Conservation (phyloP, 2,329 filamentous ascomycete species). For the Rhynchosporium agropyri region DNA sequence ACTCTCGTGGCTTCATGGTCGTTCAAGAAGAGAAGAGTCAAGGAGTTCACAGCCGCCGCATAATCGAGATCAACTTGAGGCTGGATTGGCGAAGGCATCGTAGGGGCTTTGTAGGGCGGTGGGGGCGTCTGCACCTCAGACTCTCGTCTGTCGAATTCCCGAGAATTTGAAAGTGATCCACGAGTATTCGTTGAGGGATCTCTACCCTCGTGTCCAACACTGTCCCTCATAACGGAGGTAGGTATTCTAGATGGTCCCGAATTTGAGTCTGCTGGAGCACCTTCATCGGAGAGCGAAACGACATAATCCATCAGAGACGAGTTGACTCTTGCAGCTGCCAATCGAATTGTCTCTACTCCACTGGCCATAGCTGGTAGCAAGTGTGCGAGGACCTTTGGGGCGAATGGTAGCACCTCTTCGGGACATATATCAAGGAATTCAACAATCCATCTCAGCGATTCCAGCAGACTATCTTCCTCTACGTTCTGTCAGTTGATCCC, state of each 20-base stretch:
- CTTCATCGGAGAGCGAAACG: constrained; percentile 78
- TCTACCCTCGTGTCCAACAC: constrained; percentile 38
- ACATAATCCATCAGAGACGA: constrained; percentile 92
- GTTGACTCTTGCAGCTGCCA: constrained; percentile 88
- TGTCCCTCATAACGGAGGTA: constrained; percentile 45
- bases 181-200: constrained; percentile 41
- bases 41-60: constrained; percentile 86
- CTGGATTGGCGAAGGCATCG: constrained; percentile 45
- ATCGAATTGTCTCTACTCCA: constrained; percentile 83
- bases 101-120: constrained; percentile 39
- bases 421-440: constrained; percentile 96
- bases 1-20: constrained; percentile 96
- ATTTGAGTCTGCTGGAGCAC: constrained; percentile 47
- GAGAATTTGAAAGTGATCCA: constrained; percentile 46
- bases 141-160: constrained; percentile 56
- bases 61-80: constrained; percentile 83
- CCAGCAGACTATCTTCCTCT: constrained; percentile 91
- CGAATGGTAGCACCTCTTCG: constrained; percentile 93
- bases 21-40: constrained; percentile 92
- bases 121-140: constrained; percentile 55
- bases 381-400: constrained; percentile 87
- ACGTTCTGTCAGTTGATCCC: constrained; percentile 30
- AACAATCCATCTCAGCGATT: constrained; percentile 92
- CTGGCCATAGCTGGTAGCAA: constrained; percentile 94
- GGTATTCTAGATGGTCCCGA: constrained; percentile 47